A percentile compares a stretch with the other conserved stretches of the same genome.
These are phyloP conservation scores for Psilocybe tampanensis DNA, from an alignment of 768 basidiomycete species.

Conservation along the genomic window DNA sequence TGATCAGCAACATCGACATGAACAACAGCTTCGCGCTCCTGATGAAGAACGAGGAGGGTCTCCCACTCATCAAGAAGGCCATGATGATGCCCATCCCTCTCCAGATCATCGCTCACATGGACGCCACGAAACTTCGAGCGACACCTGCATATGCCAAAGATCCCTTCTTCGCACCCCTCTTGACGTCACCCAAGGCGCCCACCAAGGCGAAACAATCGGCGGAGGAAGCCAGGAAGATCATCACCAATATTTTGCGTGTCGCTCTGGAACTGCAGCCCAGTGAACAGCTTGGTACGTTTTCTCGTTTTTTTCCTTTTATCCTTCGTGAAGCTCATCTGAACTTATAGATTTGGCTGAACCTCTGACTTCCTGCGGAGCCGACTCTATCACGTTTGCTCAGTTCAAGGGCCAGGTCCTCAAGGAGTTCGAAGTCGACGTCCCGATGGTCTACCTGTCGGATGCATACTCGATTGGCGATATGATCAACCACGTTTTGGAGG, in stretches of 20 bases:
- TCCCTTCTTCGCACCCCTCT: slow-evolving; percentile 24
- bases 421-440: slow-evolving; percentile 34
- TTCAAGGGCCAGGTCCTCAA: slow-evolving; percentile 32
- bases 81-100: slow-evolving; percentile 24
- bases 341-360: slow-evolving; percentile 27
- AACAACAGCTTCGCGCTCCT: slow-evolving; percentile 21
- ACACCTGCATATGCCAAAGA: slow-evolving; percentile 23
- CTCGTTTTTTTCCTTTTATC: neutral
- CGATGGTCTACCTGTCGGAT: slow-evolving; percentile 33
- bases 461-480: slow-evolving; percentile 32
- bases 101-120: slow-evolving; percentile 24
- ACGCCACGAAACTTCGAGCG: slow-evolving; percentile 19
- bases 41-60: slow-evolving; percentile 22
- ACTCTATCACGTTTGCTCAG: slow-evolving; percentile 38
- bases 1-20: slow-evolving; percentile 23
- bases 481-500: slow-evolving; percentile 26
- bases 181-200: slow-evolving; percentile 5
- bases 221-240: slow-evolving; percentile 20
- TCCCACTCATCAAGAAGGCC: slow-evolving; percentile 23
- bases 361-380: slow-evolving; percentile 31
- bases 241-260: slow-evolving; percentile 25
- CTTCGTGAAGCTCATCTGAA: neutral
- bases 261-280: slow-evolving; percentile 29
- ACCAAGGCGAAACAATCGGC: slow-evolving; percentile 13
- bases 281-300: slow-evolving; percentile 30